Percentiles rank a stretch among this genome's conserved stretches.
Evolutionary conservation across 495 filamentous ascomycete genomes (phyloP).

Genomic region (Penicillium cataractarum): DNA sequence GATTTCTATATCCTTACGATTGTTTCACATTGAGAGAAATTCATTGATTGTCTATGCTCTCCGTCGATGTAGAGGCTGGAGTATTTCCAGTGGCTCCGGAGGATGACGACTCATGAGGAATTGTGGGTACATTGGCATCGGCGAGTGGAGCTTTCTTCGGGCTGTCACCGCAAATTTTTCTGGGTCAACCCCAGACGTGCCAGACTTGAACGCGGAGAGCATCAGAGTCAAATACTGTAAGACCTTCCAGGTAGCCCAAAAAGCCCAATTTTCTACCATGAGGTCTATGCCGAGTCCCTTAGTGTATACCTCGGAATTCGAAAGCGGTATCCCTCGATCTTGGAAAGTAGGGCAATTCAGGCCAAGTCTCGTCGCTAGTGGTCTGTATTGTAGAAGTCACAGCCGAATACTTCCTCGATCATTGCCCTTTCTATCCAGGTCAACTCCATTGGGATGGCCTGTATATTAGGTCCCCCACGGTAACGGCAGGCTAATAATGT

Average conservation of each 20-base stretch:
- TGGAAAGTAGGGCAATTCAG: neutral
- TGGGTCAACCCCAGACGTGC: neutral
- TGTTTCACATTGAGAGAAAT: neutral
- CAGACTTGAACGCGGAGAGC: neutral
- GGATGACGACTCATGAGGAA: neutral
- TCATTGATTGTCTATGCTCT: no score
- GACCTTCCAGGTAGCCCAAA: neutral
- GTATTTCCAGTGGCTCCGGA: neutral
- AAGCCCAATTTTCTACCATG: neutral
- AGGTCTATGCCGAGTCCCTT: neutral
- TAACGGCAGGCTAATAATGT: neutral
- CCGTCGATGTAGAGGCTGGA: neutral
- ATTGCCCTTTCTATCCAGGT: neutral
- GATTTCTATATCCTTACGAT: neutral
- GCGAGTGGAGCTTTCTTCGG: neutral
- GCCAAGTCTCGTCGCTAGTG: neutral
- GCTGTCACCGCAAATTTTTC: slow-evolving; percentile 1
- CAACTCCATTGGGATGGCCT: neutral
- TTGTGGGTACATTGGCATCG: neutral
- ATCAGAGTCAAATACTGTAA: neutral
- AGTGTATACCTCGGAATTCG: neutral
- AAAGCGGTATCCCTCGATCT: neutral
- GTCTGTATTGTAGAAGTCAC: neutral
- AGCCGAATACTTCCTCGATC: neutral
- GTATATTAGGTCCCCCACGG: no score